Base-by-base conservation (phyloP, 371 early-diverging fungal genomes). In the Capillidium rhysosporum region DNA sequence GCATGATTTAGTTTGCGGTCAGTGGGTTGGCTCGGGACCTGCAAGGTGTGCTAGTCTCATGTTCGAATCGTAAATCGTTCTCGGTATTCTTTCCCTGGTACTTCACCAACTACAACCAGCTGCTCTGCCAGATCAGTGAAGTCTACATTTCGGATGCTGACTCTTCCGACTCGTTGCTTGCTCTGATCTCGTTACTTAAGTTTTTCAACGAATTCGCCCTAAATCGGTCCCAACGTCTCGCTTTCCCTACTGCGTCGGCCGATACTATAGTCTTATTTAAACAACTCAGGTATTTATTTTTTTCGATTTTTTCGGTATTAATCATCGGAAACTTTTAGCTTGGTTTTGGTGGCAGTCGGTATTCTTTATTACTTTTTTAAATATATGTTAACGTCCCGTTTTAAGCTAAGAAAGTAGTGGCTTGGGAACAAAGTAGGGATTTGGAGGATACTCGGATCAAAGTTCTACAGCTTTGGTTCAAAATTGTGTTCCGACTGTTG, bases 201-300 rank as follows among this genome's bases (percentile, higher is more conserved):
- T 84, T 91, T 56, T 75, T 77, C 60, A 60, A 70, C 5, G 92
- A 91, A 63, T 80, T 89, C 64, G 79, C 76, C 14, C 70, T 73
- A 49, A 92, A 91, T 65, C 74, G 76, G 57, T 71, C 77, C 46
- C 82, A 86, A 61, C 75, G 93, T 39, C 65, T 90, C 34, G 76
- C 70, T 40, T 90, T 90, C 69, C 91, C 89, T 29, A 66, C 81
- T 29, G 80, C 86, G 5, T 87, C 89, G 7, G 70, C 89, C 0
- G 84, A 86, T 53, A 90, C 91, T 21, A 85, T 92, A 31, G 65
- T 92, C 26, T 68, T 91, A n/a, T 92, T 92, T 65, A 74, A 86
- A 39, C 83, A 90, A 63, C 79, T 86, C 1, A 86, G 87, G 62
- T 73, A 73, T 54, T 70, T 77, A 12, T 41, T 34, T 34, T 4